Evolutionary conservation across 2,329 filamentous ascomycete genomes (phyloP).

Genomic region (Pestalotiopsis fici): DNA sequence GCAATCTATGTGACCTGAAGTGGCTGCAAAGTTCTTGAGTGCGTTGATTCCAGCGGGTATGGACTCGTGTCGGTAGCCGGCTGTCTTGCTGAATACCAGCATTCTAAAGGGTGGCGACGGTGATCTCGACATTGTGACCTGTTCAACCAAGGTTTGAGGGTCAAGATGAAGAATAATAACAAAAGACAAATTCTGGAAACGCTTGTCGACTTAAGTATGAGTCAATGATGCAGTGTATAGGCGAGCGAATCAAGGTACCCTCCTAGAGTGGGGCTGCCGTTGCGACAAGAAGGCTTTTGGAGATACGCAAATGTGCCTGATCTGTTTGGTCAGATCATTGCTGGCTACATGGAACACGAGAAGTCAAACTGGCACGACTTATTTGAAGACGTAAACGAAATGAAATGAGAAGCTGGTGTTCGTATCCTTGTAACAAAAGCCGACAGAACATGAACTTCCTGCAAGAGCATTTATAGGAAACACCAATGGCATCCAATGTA

Average conservation of each 20-base stretch:
- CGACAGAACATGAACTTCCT: too few species aligned
- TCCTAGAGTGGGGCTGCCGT: background rate
- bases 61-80: constrained; percentile 37
- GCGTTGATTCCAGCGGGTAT: constrained; percentile 36
- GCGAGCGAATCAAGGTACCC: background rate
- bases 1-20: constrained; percentile 27
- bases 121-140: background rate
- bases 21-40: constrained; percentile 27
- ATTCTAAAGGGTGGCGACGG: constrained; percentile 25
- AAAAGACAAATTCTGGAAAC: background rate
- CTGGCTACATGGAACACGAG: too few species aligned
- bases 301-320: background rate
- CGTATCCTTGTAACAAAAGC: too few species aligned
- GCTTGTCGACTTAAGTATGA: background rate
- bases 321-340: too few species aligned
- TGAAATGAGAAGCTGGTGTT: too few species aligned
- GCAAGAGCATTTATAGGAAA: too few species aligned
- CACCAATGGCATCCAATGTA: too few species aligned
- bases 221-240: background rate
- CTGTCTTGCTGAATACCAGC: constrained; percentile 40
- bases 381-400: too few species aligned
- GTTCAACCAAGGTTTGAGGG: background rate
- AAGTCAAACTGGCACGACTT: too few species aligned
- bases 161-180: background rate
- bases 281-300: background rate